Conservation (phyloP, 225 moss, liverwort and hornwort species). For the Rhytidiadelphus loreus region DNA sequence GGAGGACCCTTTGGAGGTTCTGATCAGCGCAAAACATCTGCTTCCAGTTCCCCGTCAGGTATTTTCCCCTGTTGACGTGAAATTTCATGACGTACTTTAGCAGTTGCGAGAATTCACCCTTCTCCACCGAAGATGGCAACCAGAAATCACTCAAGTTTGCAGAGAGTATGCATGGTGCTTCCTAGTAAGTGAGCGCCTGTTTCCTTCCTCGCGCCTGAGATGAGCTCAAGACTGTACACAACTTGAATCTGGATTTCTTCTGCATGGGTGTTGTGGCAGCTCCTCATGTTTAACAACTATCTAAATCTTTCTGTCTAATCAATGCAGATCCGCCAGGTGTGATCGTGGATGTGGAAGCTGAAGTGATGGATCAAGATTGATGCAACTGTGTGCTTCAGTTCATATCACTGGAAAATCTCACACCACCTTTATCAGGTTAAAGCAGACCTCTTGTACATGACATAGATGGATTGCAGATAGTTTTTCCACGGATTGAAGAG, state of each 20-base stretch:
- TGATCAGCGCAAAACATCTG: slow-evolving; percentile 1
- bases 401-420: not conserved
- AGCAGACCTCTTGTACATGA: slow-evolving; percentile 6
- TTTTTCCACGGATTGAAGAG: not conserved
- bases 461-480: slow-evolving; percentile 1
- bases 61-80: not conserved
- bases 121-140: not conserved
- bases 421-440: not conserved
- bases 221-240: not conserved
- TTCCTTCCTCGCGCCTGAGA: not conserved
- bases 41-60: slow-evolving; percentile 32
- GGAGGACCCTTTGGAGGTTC: slow-evolving; percentile 55
- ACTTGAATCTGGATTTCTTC: not conserved
- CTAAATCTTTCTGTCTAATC: not conserved
- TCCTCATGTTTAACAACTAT: not conserved
- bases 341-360: slow-evolving; percentile 91
- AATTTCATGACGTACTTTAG: not conserved
- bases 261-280: not conserved
- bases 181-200: not conserved
- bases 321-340: slow-evolving; percentile 58
- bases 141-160: not conserved
- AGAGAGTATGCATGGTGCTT: not conserved
- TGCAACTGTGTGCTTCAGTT: not conserved
- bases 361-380: slow-evolving; percentile 81
- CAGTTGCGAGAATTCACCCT: not conserved